Percentiles rank a stretch among this genome's conserved stretches.
phyloP scores from a whole-genome alignment of 2,329 filamentous ascomycete species.

The Xylaria sp. region DNA sequence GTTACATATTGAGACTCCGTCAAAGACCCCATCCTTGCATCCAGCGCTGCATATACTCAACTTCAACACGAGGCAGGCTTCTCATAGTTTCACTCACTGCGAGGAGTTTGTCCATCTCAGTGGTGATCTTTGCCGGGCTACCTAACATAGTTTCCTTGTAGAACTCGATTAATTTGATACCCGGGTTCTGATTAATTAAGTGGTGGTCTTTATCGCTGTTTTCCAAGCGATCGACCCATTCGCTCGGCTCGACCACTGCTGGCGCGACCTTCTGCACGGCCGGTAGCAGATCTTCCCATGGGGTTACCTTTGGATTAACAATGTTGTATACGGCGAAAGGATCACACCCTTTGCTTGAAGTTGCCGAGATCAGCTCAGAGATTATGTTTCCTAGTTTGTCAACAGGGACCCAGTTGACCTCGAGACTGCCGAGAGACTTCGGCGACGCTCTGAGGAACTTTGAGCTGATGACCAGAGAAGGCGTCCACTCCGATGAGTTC shows the following conservation, averaged over 20 bases:
- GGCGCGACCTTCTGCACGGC: conserved; percentile 1
- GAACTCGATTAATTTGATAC: background rate
- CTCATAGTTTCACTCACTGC: background rate
- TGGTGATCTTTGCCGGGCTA: background rate
- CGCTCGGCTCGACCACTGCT: background rate
- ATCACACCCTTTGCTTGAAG: background rate
- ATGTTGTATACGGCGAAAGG: conserved; percentile 14
- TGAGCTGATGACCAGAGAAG: conserved; percentile 33
- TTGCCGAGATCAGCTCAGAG: conserved; percentile 4
- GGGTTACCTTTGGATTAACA: conserved; percentile 8
- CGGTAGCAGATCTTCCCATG: conserved; percentile 6
- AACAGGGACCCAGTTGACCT: conserved; percentile 32
- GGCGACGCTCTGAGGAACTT: conserved; percentile 29
- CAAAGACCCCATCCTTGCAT: conserved; percentile 6
- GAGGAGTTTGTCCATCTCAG: background rate
- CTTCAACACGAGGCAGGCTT: background rate
- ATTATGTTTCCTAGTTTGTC: conserved; percentile 30
- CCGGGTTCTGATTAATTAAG: conserved; percentile 6
- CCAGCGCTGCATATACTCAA: background rate
- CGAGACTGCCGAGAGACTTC: conserved; percentile 16
- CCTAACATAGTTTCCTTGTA: conserved; percentile 3
- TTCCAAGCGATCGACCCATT: conserved; percentile 9
- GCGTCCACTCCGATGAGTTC: conserved; percentile 32
- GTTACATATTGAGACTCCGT: background rate
- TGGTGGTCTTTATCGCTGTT: conserved; percentile 8